Evolutionary conservation across 495 filamentous ascomycete genomes (phyloP), one percentile per base, ranked within the genome.

Genomic region (Penicillium subrubescens): DNA sequence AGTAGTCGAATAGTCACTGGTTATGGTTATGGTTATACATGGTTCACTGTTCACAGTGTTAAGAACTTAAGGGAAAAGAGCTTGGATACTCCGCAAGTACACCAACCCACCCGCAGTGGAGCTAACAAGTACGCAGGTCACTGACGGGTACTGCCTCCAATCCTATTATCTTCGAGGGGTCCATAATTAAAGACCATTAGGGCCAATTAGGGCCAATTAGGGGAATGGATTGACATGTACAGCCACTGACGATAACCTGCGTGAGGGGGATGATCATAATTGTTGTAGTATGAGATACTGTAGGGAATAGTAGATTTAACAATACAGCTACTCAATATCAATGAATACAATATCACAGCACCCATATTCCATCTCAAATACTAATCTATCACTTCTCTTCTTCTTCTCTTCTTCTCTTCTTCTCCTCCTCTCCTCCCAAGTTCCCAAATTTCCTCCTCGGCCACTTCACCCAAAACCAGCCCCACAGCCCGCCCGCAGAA

Each of bases 401-500:
- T 27, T 4, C 4, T 27, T 4, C 25, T 4, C 25, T 4, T 4
- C 1, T 27, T 27, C 25, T 27, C 25, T 27, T 27, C 25, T 27
- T 27, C 25, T 19, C 12, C 41, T 33, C 41, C 46, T n/a, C 15
- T 19, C 12, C 41, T 33, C 41, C 46, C 27, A 25, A 27, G 12
- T 25, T 31, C 25, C 48, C 48, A n/a, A 51, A 56, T 56, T 35
- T 56, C 53, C 25, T 27, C 53, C 53, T 21, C 53, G 15, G 31
- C 52, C 52, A 27, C 31, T 33, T 17, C 21, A 12, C 43, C 7
- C n/a, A 8, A 52, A 52, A 29, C 14, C 25, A 11, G 48, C 48
- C 48, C 48, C 48, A 52, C 48, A 14, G 7, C 25, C 48, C 48
- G 48, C 48, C 48, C 48, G 44, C 44, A 12, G 44, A 48, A 44